Conservation (phyloP, 108 stramenopile species). For the Mayamaea pseudoterrestris region DNA sequence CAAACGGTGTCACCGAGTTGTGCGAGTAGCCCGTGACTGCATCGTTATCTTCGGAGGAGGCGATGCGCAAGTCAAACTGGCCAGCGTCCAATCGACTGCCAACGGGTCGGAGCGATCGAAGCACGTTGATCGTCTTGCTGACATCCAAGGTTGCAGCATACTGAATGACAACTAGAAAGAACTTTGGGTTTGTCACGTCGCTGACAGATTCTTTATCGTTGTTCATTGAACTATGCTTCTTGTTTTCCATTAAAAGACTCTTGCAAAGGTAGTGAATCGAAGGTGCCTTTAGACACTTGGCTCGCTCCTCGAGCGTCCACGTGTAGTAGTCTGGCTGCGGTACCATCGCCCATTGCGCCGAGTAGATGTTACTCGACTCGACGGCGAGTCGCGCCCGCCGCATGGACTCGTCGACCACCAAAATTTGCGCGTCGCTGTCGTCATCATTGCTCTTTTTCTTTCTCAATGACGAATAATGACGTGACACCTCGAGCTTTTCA, state of each 20-base stretch:
- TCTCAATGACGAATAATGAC: too few species aligned
- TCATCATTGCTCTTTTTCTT: too few species aligned
- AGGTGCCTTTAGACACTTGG: constrained; percentile 29
- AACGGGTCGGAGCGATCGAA: constrained; percentile 48
- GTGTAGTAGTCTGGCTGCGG: constrained; percentile 51
- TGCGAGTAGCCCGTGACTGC: constrained; percentile 60
- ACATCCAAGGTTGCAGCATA: constrained; percentile 59
- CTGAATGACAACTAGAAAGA: constrained; percentile 68
- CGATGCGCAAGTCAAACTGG: constrained; percentile 58
- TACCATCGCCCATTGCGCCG: constrained; percentile 51
- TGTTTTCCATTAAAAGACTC: constrained; percentile 71
- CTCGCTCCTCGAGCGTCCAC: constrained; percentile 44
- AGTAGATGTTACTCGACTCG: constrained; percentile 23
- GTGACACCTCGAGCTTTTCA: too few species aligned
- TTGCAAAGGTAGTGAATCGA: constrained; percentile 44
- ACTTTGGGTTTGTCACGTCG: constrained; percentile 44
- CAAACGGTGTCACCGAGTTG: constrained; percentile 77
- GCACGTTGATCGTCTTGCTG: constrained; percentile 40
- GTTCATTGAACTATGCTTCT: constrained; percentile 20
- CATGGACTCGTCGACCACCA: constrained; percentile 49
- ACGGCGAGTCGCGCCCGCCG: constrained; percentile 48
- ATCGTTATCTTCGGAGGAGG: constrained; percentile 48
- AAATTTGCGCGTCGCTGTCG: too few species aligned
- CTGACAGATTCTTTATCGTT: constrained; percentile 6
- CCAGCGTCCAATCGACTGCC: constrained; percentile 29